These are phyloP conservation scores for Podaxis carcinomalis DNA, from an alignment of 768 basidiomycete genomes.

Conservation along the genomic window DNA sequence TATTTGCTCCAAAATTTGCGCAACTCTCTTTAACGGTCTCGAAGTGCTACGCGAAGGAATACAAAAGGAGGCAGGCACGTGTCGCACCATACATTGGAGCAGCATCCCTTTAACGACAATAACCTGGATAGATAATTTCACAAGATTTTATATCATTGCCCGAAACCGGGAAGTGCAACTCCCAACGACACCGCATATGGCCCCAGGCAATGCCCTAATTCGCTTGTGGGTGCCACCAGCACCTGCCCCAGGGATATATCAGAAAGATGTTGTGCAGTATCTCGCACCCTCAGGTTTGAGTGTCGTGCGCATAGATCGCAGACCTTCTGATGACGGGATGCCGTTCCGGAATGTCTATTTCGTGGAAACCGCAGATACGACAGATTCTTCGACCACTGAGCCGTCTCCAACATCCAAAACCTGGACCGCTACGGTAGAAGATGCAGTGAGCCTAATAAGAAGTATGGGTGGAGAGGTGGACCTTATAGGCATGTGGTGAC, in stretches of 20 bases:
- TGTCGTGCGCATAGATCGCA: constrained; percentile 56
- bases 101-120: background rate
- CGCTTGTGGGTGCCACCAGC: constrained; percentile 20
- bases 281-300: constrained; percentile 36
- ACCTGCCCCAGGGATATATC: constrained; percentile 7
- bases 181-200: constrained; percentile 14
- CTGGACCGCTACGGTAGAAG: constrained; percentile 24
- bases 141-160: constrained; percentile 63
- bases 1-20: constrained; percentile 68
- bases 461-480: constrained; percentile 31
- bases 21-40: constrained; percentile 54
- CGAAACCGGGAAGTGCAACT: constrained; percentile 24
- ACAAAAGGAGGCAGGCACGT: constrained; percentile 53
- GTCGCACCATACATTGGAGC: background rate
- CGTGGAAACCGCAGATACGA: constrained; percentile 43
- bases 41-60: constrained; percentile 59
- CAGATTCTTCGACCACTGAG: constrained; percentile 1
- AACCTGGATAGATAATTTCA: constrained; percentile 51
- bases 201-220: constrained; percentile 27
- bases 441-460: constrained; percentile 30
- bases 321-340: constrained; percentile 42
- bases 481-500: constrained; percentile 50
- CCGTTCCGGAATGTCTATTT: constrained; percentile 64
- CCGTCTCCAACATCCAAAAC: background rate
- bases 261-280: constrained; percentile 22